phyloP scores from a whole-genome alignment of 371 early-diverging fungal genomes.

The Syncephalastrum sp. region DNA sequence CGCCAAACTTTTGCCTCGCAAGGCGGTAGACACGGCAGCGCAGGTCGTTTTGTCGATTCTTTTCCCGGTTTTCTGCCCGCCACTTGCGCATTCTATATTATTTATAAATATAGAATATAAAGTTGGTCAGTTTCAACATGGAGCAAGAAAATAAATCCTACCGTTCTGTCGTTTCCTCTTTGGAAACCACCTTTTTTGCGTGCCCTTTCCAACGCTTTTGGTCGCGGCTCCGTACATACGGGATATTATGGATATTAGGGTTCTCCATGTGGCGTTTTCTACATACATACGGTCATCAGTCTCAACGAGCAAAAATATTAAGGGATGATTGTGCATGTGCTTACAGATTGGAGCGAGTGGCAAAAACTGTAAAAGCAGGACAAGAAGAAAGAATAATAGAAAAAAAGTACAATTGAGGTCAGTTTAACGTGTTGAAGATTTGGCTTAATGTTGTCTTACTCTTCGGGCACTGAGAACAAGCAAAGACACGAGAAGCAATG shows the following conservation, averaged over 20 bases:
- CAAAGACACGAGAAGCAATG: constrained; percentile 27
- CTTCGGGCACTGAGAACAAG: constrained; percentile 51
- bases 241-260: constrained; percentile 38
- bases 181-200: constrained; percentile 45
- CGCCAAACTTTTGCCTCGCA: constrained; percentile 61
- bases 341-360: constrained; percentile 50
- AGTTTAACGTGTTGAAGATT: neutral
- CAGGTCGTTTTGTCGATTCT: constrained; percentile 63
- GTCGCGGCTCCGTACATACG: constrained; percentile 47
- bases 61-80: constrained; percentile 58
- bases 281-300: neutral
- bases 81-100: constrained; percentile 52
- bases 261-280: constrained; percentile 33
- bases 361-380: constrained; percentile 32
- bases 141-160: constrained; percentile 5
- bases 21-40: constrained; percentile 68
- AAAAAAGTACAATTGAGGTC: constrained; percentile 1
- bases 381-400: constrained; percentile 9
- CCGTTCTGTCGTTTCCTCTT: constrained; percentile 48
- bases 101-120: neutral
- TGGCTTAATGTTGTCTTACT: constrained; percentile 20
- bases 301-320: no score
- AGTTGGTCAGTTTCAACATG: neutral
- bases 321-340: constrained; percentile 4
- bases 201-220: constrained; percentile 56